Percentiles rank a stretch among this genome's conserved stretches.
These are phyloP conservation scores for Trichosanthes truncata DNA, from an alignment of 306 rosid species.

Conservation along the genomic window DNA sequence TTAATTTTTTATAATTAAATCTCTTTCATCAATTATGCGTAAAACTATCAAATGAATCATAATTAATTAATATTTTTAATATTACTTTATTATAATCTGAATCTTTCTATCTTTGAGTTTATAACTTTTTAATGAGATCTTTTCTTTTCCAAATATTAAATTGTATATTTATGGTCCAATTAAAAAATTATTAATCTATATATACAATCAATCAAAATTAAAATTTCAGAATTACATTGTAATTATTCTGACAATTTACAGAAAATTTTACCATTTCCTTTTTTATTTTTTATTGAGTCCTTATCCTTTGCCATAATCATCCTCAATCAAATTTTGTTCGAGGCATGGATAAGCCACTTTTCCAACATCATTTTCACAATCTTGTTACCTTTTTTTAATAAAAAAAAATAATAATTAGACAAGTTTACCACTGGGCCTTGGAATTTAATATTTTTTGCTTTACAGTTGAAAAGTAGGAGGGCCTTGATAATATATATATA, in stretches of 20 bases:
- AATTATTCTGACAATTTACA: neutral
- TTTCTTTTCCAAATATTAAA: neutral
- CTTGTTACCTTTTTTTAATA: neutral
- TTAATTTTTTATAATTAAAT: neutral
- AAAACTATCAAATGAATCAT: neutral
- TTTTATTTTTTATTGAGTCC: too few relatives aligned
- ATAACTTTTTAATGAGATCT: neutral
- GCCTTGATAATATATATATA: too few relatives aligned
- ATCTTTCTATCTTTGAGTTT: neutral
- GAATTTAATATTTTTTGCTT: too few relatives aligned
- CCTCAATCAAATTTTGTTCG: neutral
- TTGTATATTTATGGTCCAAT: neutral
- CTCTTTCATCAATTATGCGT: neutral
- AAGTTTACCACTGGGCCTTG: neutral
- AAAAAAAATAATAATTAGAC: neutral
- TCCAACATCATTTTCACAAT: neutral
- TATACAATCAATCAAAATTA: neutral
- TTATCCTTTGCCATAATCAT: too few relatives aligned
- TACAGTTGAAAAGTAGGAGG: too few relatives aligned
- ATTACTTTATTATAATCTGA: neutral
- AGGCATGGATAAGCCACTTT: neutral
- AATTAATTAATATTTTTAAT: neutral
- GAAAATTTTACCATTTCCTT: neutral
- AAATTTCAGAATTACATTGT: neutral
- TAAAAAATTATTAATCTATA: neutral